Base-by-base conservation (phyloP, 2,329 filamentous ascomycete species). In the Teratosphaeria epicoccoides region DNA sequence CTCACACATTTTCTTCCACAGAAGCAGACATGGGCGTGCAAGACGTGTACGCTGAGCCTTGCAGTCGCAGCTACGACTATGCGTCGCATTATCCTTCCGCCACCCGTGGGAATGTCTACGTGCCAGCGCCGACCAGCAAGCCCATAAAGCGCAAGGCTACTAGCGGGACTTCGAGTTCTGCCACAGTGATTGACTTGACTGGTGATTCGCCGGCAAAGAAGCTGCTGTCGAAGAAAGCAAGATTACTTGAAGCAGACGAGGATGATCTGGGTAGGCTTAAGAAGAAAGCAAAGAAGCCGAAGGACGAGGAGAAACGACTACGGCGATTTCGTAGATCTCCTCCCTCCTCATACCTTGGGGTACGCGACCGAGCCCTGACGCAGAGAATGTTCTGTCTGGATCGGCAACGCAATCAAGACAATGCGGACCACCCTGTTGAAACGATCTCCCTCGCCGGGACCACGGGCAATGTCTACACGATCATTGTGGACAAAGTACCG, bases 381-480 rank as follows among this genome's bases (percentile, higher is more conserved):
- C 61, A 65, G 40, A 56, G 76, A 22, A 78, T 84, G 72, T 80
- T 78, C 51, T 73, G 83, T 6, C 69, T 83, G 22, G 72, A 74
- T 43, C 73, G 80, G 43, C 69, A 63, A 48, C 67, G 75, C 9
- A 61, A 64, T 33, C 73, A 7, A 65, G 64, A 2, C 76, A 73
- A 61, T 26, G 68, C 72, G 1, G 67, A 73, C 2, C 66, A 64
- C 1, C 76, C 73, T 0, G 66, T 74, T 51, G 81, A 85, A 62
- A 68, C 64, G 2, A 73, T 83, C 49, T 68, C 76, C 22, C 74
- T 84, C 47, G 78, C 79, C 26, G 82, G 82, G 17, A 73, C 75
- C 4, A 83, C 79, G 0, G 81, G 81, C 14, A 83, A 83, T 57
- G 66, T 84, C 17, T 84, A 85, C 65, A 76, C 70, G 0, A 74